Evolutionary conservation across 768 basidiomycete genomes (phyloP), one percentile per base, ranked within the genome.

Genomic region (Royoungia palumana): DNA sequence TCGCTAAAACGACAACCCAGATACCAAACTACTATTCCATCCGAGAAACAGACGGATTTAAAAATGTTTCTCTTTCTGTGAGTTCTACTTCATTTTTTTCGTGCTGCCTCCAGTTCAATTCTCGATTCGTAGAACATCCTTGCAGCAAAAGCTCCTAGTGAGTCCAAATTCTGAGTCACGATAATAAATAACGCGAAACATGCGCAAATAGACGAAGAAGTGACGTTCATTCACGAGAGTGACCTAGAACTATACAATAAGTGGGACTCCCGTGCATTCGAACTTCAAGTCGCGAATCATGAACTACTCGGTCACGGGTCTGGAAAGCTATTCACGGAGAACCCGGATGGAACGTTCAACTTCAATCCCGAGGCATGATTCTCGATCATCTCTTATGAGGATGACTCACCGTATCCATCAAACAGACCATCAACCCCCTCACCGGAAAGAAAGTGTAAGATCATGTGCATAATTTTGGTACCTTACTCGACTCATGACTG

Each of bases 271-370:
- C 75, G 79, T 16, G 81, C 89, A 0, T 93, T 93, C 58, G 90
- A 93, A 56, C 72, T 94, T 0, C 92, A 93, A 58, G 91, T 94
- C 17, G 92, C 92, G 11, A 92, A 89, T 61, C 92, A 94, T 64
- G 92, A 94, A 57, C 72, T 94, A 1, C 78, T 93, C 13, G 91
- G 91, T 0, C 89, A 94, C 54, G 90, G 89, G 11, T 84, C 84
- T 3, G 91, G 91, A 16, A 90, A 92, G 61, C 70, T 90, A 1
- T 88, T 93, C 62, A 80, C 85, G 58, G 89, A 94, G 67, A 73
- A 77, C 49, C 72, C 77, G 2, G 79, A 90, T 60, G 91, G 92
- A 9, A 81, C 74, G 42, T 80, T 85, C 66, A 94, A 94, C 68
- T 94, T 94, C 57, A 85, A 90, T 63, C 78, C 80, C 11, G 77